These are phyloP conservation scores for Colletotrichum tropicicola DNA, from an alignment of 2,329 filamentous ascomycete species.

Conservation along the genomic window DNA sequence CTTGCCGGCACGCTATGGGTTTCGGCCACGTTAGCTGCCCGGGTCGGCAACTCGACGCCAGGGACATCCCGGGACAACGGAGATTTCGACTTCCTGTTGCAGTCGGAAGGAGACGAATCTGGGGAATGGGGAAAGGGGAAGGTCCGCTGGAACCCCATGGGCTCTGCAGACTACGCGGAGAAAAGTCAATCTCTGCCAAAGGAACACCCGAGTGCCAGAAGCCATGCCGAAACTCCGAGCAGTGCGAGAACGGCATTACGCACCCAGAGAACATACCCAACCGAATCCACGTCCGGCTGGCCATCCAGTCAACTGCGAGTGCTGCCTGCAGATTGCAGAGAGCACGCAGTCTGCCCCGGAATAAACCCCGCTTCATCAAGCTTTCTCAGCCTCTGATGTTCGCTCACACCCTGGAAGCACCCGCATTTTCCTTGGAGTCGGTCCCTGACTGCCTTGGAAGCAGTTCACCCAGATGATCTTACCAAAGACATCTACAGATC, in stretches of 20 bases:
- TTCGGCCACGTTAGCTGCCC: background rate
- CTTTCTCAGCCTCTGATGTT: background rate
- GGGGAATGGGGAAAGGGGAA: background rate
- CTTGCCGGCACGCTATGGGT: background rate
- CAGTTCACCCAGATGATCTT: too few species aligned
- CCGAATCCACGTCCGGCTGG: background rate
- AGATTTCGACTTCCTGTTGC: too few species aligned
- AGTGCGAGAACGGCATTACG: background rate
- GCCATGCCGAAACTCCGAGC: background rate
- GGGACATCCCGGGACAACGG: slow-evolving; percentile 10
- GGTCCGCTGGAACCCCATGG: too few species aligned
- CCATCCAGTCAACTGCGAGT: background rate
- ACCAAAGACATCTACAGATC: background rate
- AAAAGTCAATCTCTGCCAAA: background rate
- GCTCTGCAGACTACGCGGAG: too few species aligned
- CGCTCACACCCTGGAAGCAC: background rate
- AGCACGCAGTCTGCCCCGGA: background rate
- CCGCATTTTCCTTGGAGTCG: too few species aligned
- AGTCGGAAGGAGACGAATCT: background rate
- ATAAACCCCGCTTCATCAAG: background rate
- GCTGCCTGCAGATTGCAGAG: background rate
- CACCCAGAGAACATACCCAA: background rate
- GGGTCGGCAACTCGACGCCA: background rate
- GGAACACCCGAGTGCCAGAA: background rate
- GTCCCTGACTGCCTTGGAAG: too few species aligned